Conservation (phyloP, 495 filamentous ascomycete genomes). For the Xylaria intraflava region DNA sequence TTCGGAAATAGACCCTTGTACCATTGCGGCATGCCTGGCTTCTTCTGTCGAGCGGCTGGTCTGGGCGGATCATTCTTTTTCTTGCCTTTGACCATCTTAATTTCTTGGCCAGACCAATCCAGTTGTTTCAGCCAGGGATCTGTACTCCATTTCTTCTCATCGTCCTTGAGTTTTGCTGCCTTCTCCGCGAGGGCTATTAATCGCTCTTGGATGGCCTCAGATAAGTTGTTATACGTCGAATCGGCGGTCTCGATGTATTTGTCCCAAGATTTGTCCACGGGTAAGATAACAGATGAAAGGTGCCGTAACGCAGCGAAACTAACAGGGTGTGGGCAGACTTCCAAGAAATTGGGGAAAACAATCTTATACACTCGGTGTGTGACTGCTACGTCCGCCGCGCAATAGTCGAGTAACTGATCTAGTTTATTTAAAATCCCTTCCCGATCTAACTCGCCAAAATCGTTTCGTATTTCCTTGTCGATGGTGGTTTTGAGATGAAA, state of each 20-base stretch:
- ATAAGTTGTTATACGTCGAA: conserved; percentile 69
- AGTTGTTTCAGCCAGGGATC: conserved; percentile 92
- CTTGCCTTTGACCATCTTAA: conserved; percentile 87
- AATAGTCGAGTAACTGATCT: conserved; percentile 86
- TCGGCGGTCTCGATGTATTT: conserved; percentile 76
- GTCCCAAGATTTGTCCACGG: conserved; percentile 82
- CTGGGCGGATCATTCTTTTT: conserved; percentile 73
- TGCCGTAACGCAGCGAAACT: conserved; percentile 93
- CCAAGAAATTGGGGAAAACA: conserved; percentile 81
- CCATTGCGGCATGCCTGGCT: conserved; percentile 91
- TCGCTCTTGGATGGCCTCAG: conserved; percentile 66
- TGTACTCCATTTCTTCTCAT: conserved; percentile 57
- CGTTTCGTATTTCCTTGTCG: conserved; percentile 80
- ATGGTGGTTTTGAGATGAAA: conserved; percentile 91
- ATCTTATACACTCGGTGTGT: conserved; percentile 89
- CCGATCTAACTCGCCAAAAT: conserved; percentile 77
- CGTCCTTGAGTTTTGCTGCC: conserved; percentile 64
- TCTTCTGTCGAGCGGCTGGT: conserved; percentile 79
- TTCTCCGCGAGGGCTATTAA: conserved; percentile 65
- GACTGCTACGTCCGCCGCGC: conserved; percentile 86
- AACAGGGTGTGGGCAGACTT: conserved; percentile 90
- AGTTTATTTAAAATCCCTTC: conserved; percentile 60
- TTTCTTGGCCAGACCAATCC: conserved; percentile 89
- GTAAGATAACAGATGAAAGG: conserved; percentile 85
- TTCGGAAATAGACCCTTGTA: conserved; percentile 84